Conservation (phyloP, 2,329 filamentous ascomycete species). For the Neofusicoccum sp. region DNA sequence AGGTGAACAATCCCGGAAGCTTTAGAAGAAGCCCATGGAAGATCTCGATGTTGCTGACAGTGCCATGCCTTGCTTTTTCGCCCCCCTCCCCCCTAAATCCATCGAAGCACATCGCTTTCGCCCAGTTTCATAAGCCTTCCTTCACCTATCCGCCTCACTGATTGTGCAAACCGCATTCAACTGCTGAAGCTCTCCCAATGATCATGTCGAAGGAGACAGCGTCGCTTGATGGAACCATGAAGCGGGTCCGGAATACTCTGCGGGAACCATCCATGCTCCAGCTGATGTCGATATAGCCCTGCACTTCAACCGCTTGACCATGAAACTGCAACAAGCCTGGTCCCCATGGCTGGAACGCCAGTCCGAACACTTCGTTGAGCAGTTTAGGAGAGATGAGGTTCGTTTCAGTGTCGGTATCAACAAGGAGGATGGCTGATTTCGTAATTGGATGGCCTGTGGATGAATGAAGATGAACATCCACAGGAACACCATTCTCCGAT, state of each 20-base stretch:
- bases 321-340: not conserved
- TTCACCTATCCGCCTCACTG: too few species aligned
- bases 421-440: not conserved
- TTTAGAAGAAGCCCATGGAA: too few species aligned
- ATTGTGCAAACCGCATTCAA: not conserved
- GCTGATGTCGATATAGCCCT: not conserved
- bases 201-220: not conserved
- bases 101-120: too few species aligned
- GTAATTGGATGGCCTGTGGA: not conserved
- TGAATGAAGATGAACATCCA: not conserved
- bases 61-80: too few species aligned
- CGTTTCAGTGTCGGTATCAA: not conserved
- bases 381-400: not conserved
- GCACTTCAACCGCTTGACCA: not conserved
- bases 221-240: not conserved
- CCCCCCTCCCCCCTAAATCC: too few species aligned
- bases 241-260: not conserved
- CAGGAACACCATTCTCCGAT: not conserved
- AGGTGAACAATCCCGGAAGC: too few species aligned
- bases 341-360: not conserved
- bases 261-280: not conserved
- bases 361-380: not conserved
- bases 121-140: too few species aligned
- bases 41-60: too few species aligned
- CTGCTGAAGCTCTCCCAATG: not conserved